phyloP scores from a whole-genome alignment of 2,329 filamentous ascomycete genomes.

The Leptodontidium sp. region DNA sequence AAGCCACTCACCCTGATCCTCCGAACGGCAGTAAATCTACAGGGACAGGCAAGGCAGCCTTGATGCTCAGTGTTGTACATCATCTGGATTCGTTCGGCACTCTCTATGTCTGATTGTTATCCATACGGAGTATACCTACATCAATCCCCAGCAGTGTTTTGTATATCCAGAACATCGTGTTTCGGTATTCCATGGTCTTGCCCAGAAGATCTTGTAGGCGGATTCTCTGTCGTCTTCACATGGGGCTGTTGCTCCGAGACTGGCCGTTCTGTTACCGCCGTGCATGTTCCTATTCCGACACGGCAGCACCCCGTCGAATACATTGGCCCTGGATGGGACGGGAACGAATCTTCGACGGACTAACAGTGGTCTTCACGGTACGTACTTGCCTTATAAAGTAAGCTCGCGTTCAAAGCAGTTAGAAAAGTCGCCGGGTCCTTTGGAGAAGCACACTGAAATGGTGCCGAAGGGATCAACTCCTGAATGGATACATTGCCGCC shows the following conservation, averaged over 20 bases:
- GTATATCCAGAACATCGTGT: not conserved
- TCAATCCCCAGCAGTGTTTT: not conserved
- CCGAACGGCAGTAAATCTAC: not conserved
- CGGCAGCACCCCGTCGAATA: not conserved
- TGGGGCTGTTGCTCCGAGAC: not conserved
- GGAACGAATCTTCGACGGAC: not conserved
- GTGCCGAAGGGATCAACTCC: not conserved
- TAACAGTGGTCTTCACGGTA: not conserved
- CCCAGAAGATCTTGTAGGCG: not conserved
- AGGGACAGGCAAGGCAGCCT: not conserved
- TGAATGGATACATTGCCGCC: not conserved
- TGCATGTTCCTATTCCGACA: constrained; percentile 1
- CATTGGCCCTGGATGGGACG: not conserved
- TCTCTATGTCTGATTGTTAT: not conserved
- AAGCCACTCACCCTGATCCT: not conserved
- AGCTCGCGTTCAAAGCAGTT: not conserved
- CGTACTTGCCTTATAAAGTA: not conserved
- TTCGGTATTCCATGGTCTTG: not conserved
- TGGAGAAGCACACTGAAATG: not conserved
- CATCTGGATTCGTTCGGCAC: not conserved
- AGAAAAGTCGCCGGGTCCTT: not conserved
- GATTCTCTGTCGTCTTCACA: constrained; percentile 5
- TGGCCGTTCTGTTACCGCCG: constrained; percentile 1
- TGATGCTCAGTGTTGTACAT: not conserved
- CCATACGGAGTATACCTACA: not conserved